These are phyloP conservation scores for Lodderomyces jiufengensis DNA, from an alignment of 1,139 yeast genomes.

Conservation along the genomic window DNA sequence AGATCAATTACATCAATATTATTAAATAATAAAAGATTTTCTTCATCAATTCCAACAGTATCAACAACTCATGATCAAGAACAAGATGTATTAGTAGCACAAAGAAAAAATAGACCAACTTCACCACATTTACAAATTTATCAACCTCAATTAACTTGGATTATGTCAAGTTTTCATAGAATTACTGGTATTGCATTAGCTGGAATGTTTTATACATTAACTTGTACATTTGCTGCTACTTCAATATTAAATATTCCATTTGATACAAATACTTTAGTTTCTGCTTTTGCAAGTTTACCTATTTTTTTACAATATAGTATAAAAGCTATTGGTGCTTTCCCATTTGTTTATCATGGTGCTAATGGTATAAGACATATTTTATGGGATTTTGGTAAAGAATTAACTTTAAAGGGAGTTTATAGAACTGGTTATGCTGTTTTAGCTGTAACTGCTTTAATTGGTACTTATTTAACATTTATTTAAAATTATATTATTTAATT, in stretches of 20 bases:
- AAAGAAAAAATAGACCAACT: constrained; percentile 82
- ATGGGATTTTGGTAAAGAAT: constrained; percentile 85
- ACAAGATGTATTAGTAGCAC: constrained; percentile 68
- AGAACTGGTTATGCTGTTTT: constrained; percentile 85
- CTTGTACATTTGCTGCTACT: constrained; percentile 71
- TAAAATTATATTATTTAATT: too few species aligned
- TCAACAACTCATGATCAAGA: constrained; percentile 62
- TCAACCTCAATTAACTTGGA: constrained; percentile 84
- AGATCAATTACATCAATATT: too few species aligned
- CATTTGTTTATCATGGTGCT: constrained; percentile 80
- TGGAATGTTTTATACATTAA: constrained; percentile 70
- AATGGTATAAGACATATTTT: constrained; percentile 90
- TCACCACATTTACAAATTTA: constrained; percentile 91
- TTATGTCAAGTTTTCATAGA: constrained; percentile 80
- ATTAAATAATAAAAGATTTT: too few species aligned
- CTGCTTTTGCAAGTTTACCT: constrained; percentile 58
- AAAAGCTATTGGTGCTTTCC: constrained; percentile 72
- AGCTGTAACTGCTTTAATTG: constrained; percentile 64
- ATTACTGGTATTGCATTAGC: constrained; percentile 84
- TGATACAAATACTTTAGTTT: constrained; percentile 60
- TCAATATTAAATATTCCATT: constrained; percentile 61
- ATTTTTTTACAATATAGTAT: constrained; percentile 54
- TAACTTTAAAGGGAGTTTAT: constrained; percentile 82
- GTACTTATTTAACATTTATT: constrained; percentile 53
- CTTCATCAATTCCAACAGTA: constrained; percentile 43